A percentile compares a stretch with the other conserved stretches of the same genome.
phyloP scores from a whole-genome alignment of 768 basidiomycete genomes.

The Suillus lakei region DNA sequence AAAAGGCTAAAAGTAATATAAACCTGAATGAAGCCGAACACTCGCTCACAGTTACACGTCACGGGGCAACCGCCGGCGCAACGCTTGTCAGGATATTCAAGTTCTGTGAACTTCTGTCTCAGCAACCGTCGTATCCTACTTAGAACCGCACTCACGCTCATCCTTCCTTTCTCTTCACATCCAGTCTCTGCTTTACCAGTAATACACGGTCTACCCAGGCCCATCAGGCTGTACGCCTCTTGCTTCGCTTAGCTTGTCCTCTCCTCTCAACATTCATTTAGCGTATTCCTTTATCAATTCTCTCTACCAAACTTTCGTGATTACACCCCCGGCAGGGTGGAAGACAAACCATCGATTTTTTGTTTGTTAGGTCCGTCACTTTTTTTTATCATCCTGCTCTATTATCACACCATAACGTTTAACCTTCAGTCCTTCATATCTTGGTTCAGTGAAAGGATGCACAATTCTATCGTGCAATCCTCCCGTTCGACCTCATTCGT shows the following conservation, averaged over 20 bases:
- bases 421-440: conserved; percentile 11
- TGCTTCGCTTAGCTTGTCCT: neutral
- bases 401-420: conserved; percentile 4
- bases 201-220: neutral
- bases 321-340: conserved; percentile 1
- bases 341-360: conserved; percentile 1
- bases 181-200: neutral
- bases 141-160: conserved; percentile 8
- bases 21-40: neutral
- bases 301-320: neutral
- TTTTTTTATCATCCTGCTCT: neutral
- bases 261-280: conserved; percentile 1
- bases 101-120: conserved; percentile 6
- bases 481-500: conserved; percentile 22
- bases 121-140: conserved; percentile 7
- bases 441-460: conserved; percentile 22
- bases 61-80: conserved; percentile 1
- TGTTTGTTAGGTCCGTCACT: conserved; percentile 2
- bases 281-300: neutral
- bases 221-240: conserved; percentile 1
- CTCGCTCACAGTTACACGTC: conserved; percentile 7
- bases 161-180: conserved; percentile 10
- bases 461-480: conserved; percentile 26
- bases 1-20: conserved; percentile 6
- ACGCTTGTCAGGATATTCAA: conserved; percentile 7